Percentiles rank a stretch among this genome's conserved stretches.
These are phyloP conservation scores for Asterophora parasitica DNA, from an alignment of 768 basidiomycete genomes.

Conservation along the genomic window DNA sequence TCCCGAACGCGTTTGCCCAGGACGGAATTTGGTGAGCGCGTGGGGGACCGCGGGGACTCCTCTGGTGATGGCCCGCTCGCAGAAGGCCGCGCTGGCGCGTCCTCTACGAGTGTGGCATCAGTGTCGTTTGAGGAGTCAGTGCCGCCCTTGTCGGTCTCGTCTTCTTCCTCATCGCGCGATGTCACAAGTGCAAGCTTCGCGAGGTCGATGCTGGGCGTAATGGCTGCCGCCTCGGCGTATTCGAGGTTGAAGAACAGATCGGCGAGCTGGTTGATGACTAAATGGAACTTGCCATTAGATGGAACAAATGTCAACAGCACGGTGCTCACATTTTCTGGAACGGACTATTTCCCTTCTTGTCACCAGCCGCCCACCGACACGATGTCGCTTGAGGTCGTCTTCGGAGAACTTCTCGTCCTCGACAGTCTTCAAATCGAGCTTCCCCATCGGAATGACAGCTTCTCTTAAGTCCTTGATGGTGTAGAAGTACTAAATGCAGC, in stretches of 20 bases:
- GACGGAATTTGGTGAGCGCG: constrained; percentile 44
- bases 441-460: constrained; percentile 59
- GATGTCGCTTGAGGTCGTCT: constrained; percentile 75
- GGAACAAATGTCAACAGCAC: constrained; percentile 8
- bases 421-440: constrained; percentile 46
- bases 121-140: constrained; percentile 85
- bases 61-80: constrained; percentile 6
- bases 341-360: constrained; percentile 77
- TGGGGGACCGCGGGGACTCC: constrained; percentile 23
- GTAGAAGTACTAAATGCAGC: constrained; percentile 75
- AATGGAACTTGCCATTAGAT: constrained; percentile 12
- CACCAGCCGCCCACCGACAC: constrained; percentile 84
- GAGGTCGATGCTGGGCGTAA: constrained; percentile 81
- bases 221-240: constrained; percentile 54
- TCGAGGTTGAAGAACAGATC: constrained; percentile 76
- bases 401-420: constrained; percentile 74
- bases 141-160: constrained; percentile 64
- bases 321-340: constrained; percentile 76
- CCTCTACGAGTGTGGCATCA: constrained; percentile 85
- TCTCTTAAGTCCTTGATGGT: constrained; percentile 89
- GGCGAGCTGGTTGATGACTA: constrained; percentile 80
- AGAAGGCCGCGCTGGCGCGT: constrained; percentile 40
- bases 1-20: constrained; percentile 69
- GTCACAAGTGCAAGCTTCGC: constrained; percentile 91
- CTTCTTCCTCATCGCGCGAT: constrained; percentile 85